phyloP scores from a whole-genome alignment of 2,329 filamentous ascomycete genomes.

The Beauveria pseudobassiana region DNA sequence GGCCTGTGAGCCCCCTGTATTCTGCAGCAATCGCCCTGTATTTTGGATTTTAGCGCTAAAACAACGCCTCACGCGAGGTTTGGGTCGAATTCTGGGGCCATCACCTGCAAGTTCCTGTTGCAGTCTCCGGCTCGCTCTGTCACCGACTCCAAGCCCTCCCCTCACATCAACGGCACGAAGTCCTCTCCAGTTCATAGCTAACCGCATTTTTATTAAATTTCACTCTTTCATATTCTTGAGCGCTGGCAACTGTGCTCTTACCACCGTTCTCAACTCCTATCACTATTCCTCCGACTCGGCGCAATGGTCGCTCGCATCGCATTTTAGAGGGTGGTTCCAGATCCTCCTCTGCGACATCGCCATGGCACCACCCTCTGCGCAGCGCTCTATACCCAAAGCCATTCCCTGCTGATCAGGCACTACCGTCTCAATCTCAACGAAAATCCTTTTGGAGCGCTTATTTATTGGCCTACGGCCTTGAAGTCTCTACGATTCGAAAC shows the following conservation, averaged over 20 bases:
- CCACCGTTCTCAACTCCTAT: background rate
- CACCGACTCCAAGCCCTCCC: background rate
- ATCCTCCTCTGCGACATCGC: slow-evolving; percentile 30
- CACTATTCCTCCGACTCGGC: background rate
- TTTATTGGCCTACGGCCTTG: background rate
- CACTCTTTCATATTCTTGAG: background rate
- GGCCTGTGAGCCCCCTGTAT: background rate
- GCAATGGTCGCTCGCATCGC: slow-evolving; percentile 34
- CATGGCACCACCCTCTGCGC: slow-evolving; percentile 48
- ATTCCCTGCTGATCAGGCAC: background rate
- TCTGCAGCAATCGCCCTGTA: background rate
- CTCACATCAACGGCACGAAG: slow-evolving; percentile 3
- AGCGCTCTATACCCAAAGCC: background rate
- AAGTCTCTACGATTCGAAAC: background rate
- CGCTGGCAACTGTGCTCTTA: background rate
- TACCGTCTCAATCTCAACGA: background rate
- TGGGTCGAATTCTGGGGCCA: background rate
- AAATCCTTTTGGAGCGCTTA: background rate
- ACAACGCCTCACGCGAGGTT: background rate
- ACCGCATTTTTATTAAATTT: background rate
- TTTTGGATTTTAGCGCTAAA: background rate
- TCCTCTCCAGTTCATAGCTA: background rate
- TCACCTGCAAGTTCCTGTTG: background rate
- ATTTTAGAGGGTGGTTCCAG: slow-evolving; percentile 47
- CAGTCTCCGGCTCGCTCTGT: background rate